A percentile compares a stretch with the other conserved stretches of the same genome.
Evolutionary conservation across 495 filamentous ascomycete genomes (phyloP).

Genomic region (Daldinia concentrica): DNA sequence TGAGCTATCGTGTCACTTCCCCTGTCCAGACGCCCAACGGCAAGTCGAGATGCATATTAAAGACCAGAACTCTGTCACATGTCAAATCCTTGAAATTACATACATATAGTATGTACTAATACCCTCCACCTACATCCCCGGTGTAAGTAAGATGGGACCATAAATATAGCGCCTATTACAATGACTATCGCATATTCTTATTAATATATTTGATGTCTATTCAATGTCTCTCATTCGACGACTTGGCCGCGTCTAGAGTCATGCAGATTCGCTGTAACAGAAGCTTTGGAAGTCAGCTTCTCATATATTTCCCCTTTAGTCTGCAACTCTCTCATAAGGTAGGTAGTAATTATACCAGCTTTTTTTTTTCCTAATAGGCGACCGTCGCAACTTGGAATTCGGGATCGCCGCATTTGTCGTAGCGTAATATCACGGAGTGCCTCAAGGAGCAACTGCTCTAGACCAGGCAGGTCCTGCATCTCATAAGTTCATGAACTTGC

Average conservation of each 20-base stretch:
- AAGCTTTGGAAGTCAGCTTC: conserved; percentile 37
- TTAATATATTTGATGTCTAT: conserved; percentile 21
- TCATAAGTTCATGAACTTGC: conserved; percentile 21
- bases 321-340: conserved; percentile 22
- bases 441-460: conserved; percentile 27
- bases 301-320: conserved; percentile 38
- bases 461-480: conserved; percentile 20
- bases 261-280: conserved; percentile 36
- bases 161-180: conserved; percentile 29
- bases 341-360: conserved; percentile 27
- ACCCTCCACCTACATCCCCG: conserved; percentile 11
- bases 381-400: conserved; percentile 21
- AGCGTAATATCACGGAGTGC: conserved; percentile 31
- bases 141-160: conserved; percentile 26
- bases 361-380: neutral
- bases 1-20: conserved; percentile 1
- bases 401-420: conserved; percentile 34
- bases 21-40: neutral
- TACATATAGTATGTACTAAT: neutral
- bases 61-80: conserved; percentile 29
- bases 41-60: neutral
- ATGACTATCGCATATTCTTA: conserved; percentile 14
- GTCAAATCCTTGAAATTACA: conserved; percentile 24
- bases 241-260: conserved; percentile 27
- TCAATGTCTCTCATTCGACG: conserved; percentile 35